Conservation (phyloP, 1,139 yeast species). For the Protomyces arabidopsidicola region DNA sequence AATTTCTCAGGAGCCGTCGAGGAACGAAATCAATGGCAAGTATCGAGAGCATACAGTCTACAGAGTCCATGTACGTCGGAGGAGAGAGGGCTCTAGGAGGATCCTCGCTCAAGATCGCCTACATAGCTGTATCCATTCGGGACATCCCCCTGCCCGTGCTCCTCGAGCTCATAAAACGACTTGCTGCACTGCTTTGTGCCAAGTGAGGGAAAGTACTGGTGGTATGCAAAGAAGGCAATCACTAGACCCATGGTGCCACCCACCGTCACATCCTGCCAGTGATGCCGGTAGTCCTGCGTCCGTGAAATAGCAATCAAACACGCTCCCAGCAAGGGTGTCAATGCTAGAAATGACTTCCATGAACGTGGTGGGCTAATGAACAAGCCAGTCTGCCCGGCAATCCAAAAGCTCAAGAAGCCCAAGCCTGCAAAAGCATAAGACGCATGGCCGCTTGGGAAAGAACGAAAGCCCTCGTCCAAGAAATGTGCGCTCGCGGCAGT, state of each 20-base stretch:
- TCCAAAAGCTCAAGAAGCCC: constrained; percentile 59
- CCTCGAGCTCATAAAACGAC: constrained; percentile 4
- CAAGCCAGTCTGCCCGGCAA: constrained; percentile 55
- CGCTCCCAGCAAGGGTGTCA: constrained; percentile 53
- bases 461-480: constrained; percentile 65
- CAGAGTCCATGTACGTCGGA: too few relatives aligned
- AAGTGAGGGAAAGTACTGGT: constrained; percentile 23
- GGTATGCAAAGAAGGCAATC: constrained; percentile 21
- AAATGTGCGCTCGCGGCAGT: constrained; percentile 39
- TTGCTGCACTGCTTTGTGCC: constrained; percentile 7
- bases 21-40: too few relatives aligned
- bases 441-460: constrained; percentile 68
- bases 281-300: constrained; percentile 44
- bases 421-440: constrained; percentile 53
- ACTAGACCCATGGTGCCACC: constrained; percentile 18
- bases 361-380: constrained; percentile 48
- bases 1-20: too few relatives aligned
- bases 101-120: not conserved
- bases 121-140: not conserved
- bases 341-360: constrained; percentile 50
- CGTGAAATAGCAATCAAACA: constrained; percentile 62
- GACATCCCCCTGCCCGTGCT: not conserved
- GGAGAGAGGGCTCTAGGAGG: not conserved
- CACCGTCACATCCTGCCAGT: constrained; percentile 25
- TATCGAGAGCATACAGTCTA: too few relatives aligned